Evolutionary conservation across 129 eudicot species (phyloP).

Genomic region (Arctium lappa): DNA sequence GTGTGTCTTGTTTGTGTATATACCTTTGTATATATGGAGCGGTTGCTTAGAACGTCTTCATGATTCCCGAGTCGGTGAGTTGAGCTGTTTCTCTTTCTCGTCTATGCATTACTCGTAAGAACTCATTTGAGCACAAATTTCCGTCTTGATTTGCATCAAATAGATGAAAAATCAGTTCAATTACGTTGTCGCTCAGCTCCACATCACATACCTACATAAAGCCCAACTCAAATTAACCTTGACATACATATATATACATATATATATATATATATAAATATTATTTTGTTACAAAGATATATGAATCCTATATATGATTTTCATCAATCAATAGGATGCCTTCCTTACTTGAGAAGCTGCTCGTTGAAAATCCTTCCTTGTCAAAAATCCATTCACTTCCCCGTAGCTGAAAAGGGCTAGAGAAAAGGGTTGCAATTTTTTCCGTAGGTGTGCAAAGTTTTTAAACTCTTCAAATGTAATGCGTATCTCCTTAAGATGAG

Average conservation of each 20-base stretch:
- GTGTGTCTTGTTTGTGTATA: not conserved
- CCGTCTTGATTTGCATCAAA: slow-evolving; percentile 76
- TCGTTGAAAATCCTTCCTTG: slow-evolving; percentile 70
- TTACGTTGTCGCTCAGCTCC: slow-evolving; percentile 55
- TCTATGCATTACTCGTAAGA: slow-evolving; percentile 61
- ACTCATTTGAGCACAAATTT: slow-evolving; percentile 59
- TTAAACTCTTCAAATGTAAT: slow-evolving; percentile 66
- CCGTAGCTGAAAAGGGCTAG: slow-evolving; percentile 79
- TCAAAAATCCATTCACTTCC: slow-evolving; percentile 57
- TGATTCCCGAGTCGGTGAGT: slow-evolving; percentile 55
- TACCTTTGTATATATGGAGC: slow-evolving; percentile 7
- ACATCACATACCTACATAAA: slow-evolving; percentile 70
- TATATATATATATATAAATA: too few relatives aligned
- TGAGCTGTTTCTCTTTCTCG: slow-evolving; percentile 65
- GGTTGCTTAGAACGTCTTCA: slow-evolving; percentile 20
- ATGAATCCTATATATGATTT: not conserved
- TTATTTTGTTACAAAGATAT: not conserved
- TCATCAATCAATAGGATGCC: not conserved
- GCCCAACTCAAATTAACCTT: not conserved
- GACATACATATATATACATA: too few relatives aligned
- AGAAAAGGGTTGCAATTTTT: slow-evolving; percentile 64
- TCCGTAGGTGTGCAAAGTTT: slow-evolving; percentile 68
- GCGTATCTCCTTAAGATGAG: slow-evolving; percentile 43
- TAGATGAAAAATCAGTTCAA: slow-evolving; percentile 60
- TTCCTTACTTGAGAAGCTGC: slow-evolving; percentile 83